Evolutionary conservation across 768 basidiomycete species (phyloP).

Genomic region (Lactarius hengduanensis): DNA sequence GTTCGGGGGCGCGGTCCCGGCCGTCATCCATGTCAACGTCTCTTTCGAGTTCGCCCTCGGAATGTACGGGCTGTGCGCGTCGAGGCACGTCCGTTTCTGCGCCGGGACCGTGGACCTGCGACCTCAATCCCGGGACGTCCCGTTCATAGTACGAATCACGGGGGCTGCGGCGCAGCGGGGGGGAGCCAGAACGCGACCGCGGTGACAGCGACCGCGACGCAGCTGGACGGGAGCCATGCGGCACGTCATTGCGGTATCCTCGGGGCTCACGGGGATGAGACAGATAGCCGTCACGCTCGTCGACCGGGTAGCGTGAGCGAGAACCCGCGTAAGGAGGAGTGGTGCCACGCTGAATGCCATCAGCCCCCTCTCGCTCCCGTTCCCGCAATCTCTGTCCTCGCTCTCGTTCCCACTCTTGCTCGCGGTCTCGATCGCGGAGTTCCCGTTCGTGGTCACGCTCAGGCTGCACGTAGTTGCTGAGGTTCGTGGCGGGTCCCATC

Average conservation of each 20-base stretch:
- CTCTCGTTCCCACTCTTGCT: conserved; percentile 29
- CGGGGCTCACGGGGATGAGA: conserved; percentile 23
- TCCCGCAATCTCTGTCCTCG: conserved; percentile 43
- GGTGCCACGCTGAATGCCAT: conserved; percentile 15
- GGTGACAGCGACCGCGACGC: conserved; percentile 26
- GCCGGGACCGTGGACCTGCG: conserved; percentile 11
- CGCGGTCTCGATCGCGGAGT: conserved; percentile 41
- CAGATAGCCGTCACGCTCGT: conserved; percentile 28
- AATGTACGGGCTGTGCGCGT: conserved; percentile 11
- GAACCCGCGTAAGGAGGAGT: conserved; percentile 24
- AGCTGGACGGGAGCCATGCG: conserved; percentile 19
- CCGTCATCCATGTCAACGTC: conserved; percentile 25
- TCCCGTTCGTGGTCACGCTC: conserved; percentile 53
- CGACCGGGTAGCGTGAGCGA: conserved; percentile 31
- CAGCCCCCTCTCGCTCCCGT: conserved; percentile 20
- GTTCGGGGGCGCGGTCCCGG: conserved; percentile 26
- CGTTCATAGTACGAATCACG: conserved; percentile 24
- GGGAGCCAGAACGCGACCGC: conserved; percentile 27
- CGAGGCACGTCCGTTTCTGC: conserved; percentile 14
- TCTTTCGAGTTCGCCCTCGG: conserved; percentile 22
- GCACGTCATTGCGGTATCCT: conserved; percentile 21
- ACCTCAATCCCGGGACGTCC: conserved; percentile 14
- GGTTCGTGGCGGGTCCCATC: conserved; percentile 58
- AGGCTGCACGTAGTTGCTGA: conserved; percentile 45
- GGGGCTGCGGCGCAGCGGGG: conserved; percentile 18